phyloP scores from a whole-genome alignment of 2,329 filamentous ascomycete species.

The Myriangium duriaei region DNA sequence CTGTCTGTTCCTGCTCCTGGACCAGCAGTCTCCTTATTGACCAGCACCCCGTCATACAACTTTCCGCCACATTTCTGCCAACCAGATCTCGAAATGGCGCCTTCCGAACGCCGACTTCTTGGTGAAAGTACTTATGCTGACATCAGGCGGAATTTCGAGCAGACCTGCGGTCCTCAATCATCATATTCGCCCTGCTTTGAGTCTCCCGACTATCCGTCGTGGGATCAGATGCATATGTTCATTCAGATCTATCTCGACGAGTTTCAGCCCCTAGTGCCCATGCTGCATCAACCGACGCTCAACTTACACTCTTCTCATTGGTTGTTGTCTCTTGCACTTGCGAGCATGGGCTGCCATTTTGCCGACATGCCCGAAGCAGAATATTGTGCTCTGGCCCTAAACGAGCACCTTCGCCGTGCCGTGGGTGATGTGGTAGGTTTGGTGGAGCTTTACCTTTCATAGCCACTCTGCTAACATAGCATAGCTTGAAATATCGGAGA shows the following conservation, averaged over 20 bases:
- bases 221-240: constrained; percentile 15
- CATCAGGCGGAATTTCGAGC: constrained; percentile 12
- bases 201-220: constrained; percentile 15
- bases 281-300: constrained; percentile 18
- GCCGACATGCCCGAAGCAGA: constrained; percentile 10
- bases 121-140: constrained; percentile 11
- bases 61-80: constrained; percentile 10
- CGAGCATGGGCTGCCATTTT: constrained; percentile 19
- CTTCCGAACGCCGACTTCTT: constrained; percentile 8
- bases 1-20: constrained; percentile 1
- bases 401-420: constrained; percentile 12
- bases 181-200: constrained; percentile 13
- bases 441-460: background rate
- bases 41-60: constrained; percentile 2
- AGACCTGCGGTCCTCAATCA: constrained; percentile 6
- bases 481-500: constrained; percentile 7
- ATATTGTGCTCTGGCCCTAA: constrained; percentile 10
- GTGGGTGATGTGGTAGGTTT: constrained; percentile 10
- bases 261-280: constrained; percentile 21
- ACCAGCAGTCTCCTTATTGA: background rate
- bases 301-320: constrained; percentile 11
- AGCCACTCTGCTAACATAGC: constrained; percentile 1
- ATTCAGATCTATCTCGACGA: constrained; percentile 19
- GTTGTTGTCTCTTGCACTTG: constrained; percentile 19
- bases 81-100: constrained; percentile 3